Percentiles rank a stretch among this genome's conserved stretches.
Evolutionary conservation across 2,329 filamentous ascomycete species (phyloP).

Genomic region (Claviceps pusilla): DNA sequence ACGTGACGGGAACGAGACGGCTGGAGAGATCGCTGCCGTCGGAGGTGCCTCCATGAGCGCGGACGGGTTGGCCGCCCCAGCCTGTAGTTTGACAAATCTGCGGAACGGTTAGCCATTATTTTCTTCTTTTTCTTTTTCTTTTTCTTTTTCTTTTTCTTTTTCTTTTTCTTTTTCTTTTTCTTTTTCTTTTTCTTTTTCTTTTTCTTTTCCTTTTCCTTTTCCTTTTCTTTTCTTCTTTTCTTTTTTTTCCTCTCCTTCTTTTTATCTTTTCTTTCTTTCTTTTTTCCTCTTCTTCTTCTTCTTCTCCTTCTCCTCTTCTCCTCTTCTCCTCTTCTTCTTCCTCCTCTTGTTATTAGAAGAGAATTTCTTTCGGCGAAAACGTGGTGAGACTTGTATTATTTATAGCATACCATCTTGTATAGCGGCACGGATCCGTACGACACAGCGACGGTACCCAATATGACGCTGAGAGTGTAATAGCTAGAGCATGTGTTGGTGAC

Average conservation of each 20-base stretch:
- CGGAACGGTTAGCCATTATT: not conserved
- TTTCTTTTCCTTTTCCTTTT: not conserved
- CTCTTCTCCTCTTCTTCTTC: not conserved
- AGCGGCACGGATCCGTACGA: constrained; percentile 74
- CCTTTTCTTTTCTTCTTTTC: not conserved
- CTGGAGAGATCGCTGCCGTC: constrained; percentile 51
- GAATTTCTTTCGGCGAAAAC: not conserved
- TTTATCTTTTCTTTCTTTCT: not conserved
- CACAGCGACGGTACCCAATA: constrained; percentile 63
- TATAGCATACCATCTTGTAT: constrained; percentile 61
- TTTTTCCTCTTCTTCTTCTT: too few relatives aligned
- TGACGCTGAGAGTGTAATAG: constrained; percentile 62
- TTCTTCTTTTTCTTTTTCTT: not conserved
- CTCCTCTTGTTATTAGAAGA: not conserved
- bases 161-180: too few relatives aligned
- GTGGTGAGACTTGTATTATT: not conserved
- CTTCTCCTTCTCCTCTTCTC: too few relatives aligned
- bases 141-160: too few relatives aligned
- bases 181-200: too few relatives aligned
- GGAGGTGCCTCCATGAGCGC: constrained; percentile 46
- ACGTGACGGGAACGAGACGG: constrained; percentile 66
- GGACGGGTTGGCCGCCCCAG: constrained; percentile 86
- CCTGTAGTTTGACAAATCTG: constrained; percentile 70
- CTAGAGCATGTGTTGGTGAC: constrained; percentile 20
- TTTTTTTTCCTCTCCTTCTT: not conserved